These are phyloP conservation scores for Rhodocollybia butyracea DNA, from an alignment of 768 basidiomycete genomes.

Conservation along the genomic window DNA sequence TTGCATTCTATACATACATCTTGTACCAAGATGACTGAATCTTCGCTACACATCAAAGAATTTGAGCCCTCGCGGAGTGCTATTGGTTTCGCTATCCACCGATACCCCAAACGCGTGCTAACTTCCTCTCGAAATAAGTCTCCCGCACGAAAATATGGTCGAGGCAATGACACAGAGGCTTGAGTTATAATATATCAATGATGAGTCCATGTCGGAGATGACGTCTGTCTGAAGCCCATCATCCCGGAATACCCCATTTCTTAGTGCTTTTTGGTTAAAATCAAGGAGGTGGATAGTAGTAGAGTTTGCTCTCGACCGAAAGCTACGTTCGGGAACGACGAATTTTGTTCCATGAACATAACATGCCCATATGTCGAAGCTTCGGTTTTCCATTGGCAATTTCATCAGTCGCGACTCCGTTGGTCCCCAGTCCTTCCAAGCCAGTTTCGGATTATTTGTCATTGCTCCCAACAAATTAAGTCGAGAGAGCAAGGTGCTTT, in stretches of 20 bases:
- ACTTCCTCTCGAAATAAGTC: slow-evolving; percentile 39
- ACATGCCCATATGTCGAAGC: slow-evolving; percentile 53
- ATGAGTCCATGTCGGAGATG: background rate
- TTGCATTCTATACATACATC: slow-evolving; percentile 16
- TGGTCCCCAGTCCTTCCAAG: slow-evolving; percentile 55
- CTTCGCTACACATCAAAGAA: slow-evolving; percentile 54
- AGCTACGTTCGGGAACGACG: slow-evolving; percentile 22
- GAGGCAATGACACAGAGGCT: slow-evolving; percentile 18
- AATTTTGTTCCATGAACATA: slow-evolving; percentile 51
- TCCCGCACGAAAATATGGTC: slow-evolving; percentile 20
- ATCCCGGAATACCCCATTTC: slow-evolving; percentile 18
- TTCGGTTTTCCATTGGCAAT: slow-evolving; percentile 24
- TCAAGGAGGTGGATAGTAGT: slow-evolving; percentile 43
- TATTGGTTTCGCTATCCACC: slow-evolving; percentile 27
- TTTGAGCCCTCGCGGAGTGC: slow-evolving; percentile 19
- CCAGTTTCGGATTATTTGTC: slow-evolving; percentile 20
- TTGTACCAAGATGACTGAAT: slow-evolving; percentile 50
- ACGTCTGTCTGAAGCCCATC: background rate
- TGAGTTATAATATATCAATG: background rate
- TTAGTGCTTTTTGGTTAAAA: slow-evolving; percentile 44
- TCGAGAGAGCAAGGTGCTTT: slow-evolving; percentile 29
- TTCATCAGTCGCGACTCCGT: slow-evolving; percentile 39
- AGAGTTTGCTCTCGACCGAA: slow-evolving; percentile 12
- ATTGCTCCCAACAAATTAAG: slow-evolving; percentile 17
- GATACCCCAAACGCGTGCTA: slow-evolving; percentile 45